phyloP scores from a whole-genome alignment of 2,329 filamentous ascomycete species.

The Ilyonectria sp. region DNA sequence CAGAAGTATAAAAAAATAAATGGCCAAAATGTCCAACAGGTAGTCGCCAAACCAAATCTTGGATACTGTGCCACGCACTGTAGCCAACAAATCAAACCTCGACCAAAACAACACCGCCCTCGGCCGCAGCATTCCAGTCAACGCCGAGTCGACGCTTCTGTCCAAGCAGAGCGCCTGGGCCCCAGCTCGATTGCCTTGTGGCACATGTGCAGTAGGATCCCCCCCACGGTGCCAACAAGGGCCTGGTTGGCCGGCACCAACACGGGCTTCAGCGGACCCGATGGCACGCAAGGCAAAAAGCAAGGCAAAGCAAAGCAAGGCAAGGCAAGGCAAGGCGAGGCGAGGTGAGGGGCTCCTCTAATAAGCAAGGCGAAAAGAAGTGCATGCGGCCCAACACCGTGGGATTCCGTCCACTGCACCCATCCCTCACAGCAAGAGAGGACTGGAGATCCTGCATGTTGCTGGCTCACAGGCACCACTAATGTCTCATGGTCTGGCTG shows the following conservation, averaged over 20 bases:
- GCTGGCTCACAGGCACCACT: neutral
- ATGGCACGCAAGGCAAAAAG: slow-evolving; percentile 1
- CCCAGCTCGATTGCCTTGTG: neutral
- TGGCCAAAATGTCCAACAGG: neutral
- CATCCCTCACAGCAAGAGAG: neutral
- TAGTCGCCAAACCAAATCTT: slow-evolving; percentile 5
- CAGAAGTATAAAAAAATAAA: neutral
- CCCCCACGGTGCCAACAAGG: neutral
- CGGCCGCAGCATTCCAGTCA: slow-evolving; percentile 21
- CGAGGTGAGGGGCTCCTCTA: neutral
- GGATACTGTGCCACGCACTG: neutral
- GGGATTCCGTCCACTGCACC: too few relatives aligned
- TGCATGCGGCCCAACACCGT: neutral
- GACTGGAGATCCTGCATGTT: slow-evolving; percentile 18
- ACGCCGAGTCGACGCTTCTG: slow-evolving; percentile 13
- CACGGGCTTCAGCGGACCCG: neutral
- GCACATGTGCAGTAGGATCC: neutral
- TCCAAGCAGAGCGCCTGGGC: slow-evolving; percentile 13
- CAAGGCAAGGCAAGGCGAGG: neutral
- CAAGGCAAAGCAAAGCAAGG: neutral
- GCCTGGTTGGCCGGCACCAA: neutral
- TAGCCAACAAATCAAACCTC: slow-evolving; percentile 1
- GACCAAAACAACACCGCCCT: slow-evolving; percentile 4
- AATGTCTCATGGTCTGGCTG: too few relatives aligned
- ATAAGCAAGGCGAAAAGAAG: neutral